Evolutionary conservation across 2,329 filamentous ascomycete genomes (phyloP), one percentile per base, ranked within the genome.

Genomic region (Colletotrichum filicis): DNA sequence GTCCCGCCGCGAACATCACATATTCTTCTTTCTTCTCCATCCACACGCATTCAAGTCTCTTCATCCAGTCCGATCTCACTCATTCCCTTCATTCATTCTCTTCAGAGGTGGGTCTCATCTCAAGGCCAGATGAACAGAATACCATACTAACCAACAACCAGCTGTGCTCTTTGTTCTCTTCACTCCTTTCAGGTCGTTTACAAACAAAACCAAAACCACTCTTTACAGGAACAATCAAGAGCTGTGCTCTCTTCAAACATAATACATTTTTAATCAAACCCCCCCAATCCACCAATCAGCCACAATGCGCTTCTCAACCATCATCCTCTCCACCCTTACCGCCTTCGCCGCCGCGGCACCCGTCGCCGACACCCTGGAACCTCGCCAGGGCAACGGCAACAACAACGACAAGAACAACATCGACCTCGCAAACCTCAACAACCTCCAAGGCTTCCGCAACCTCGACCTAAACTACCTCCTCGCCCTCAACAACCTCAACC

Each of bases 81-180:
- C 76, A 74, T 78, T 82, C 83, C 83, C 83, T 79, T 82, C 82
- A 83, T 84, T 85, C 83, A 81, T 83, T 86, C 80, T 77, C 79
- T 84, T 82, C 82, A 84, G 85, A 87, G 85, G 85, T 86, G 79
- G 80, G 82, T 14, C 26, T 24, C n/a, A 42, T 52, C 49, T 57
- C 32, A 30, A 55, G 66, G 30, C 57, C 32, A 53, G 49, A 30
- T 63, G 52, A 35, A 52, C 14, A 42, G 14, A 49, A 56, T 66
- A 32, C 53, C 65, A 59, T 62, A 76, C 80, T 76, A 71, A 70
- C 55, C 28, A 61, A 32, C 66, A 68, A 68, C 73, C 75, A 87
- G 85, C 85, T 87, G 85, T 85, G 85, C 85, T 87, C 85, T 79
- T 81, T 83, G 81, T 85, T 85, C 80, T 74, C 79, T 84, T 83